A percentile compares a stretch with the other conserved stretches of the same genome.
These are phyloP conservation scores for Nepenthes mirabilis DNA, from an alignment of 148 eudicot genomes.

Conservation along the genomic window DNA sequence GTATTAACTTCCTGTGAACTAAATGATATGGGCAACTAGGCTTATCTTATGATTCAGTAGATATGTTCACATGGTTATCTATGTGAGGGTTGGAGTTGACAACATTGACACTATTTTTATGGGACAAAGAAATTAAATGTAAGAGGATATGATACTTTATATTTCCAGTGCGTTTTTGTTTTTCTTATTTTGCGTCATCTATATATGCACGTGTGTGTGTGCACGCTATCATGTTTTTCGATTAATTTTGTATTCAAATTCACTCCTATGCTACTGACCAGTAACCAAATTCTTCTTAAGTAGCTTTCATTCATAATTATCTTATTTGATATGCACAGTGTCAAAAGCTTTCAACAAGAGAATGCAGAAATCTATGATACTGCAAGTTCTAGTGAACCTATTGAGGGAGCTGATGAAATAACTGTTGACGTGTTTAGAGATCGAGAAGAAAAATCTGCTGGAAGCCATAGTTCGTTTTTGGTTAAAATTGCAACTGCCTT, in stretches of 20 bases:
- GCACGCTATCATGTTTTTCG: too few species aligned
- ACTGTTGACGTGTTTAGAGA: slow-evolving; percentile 21
- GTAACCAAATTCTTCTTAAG: background rate
- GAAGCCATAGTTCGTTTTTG: slow-evolving; percentile 42
- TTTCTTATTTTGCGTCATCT: background rate
- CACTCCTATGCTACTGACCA: background rate
- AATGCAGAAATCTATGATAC: slow-evolving; percentile 24
- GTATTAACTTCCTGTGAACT: too few species aligned
- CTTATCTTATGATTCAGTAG: too few species aligned
- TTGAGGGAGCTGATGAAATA: slow-evolving; percentile 21
- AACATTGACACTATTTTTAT: too few species aligned
- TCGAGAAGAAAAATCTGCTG: slow-evolving; percentile 20
- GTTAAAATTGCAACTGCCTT: slow-evolving; percentile 53
- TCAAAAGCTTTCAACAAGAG: slow-evolving; percentile 43
- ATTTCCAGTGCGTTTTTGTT: too few species aligned
- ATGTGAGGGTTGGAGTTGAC: too few species aligned
- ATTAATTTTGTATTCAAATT: background rate
- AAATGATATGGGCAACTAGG: too few species aligned
- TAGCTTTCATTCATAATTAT: background rate
- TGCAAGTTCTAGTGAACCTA: slow-evolving; percentile 16
- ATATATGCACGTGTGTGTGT: background rate
- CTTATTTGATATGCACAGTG: slow-evolving; percentile 21
- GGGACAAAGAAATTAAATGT: too few species aligned
- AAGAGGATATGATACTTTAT: too few species aligned
- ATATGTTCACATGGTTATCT: too few species aligned